Evolutionary conservation across 805 yeast genomes (phyloP).

Genomic region (Suhomyces faveliae): DNA sequence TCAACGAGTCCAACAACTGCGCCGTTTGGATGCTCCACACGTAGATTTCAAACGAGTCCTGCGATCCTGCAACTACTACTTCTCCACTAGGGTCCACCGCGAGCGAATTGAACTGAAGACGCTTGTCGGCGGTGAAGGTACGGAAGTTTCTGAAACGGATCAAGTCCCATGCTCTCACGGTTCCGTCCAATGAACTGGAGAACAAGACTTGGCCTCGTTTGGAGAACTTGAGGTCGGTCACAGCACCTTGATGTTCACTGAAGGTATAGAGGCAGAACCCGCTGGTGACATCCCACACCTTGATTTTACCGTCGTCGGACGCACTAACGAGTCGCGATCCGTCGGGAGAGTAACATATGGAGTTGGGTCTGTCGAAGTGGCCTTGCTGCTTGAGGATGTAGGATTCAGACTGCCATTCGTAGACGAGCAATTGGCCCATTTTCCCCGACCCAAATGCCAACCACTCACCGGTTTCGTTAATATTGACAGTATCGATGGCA

Average conservation of each 20-base stretch:
- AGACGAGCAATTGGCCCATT: constrained; percentile 90
- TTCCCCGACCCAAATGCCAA: constrained; percentile 89
- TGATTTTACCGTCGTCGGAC: constrained; percentile 93
- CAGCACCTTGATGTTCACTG: constrained; percentile 85
- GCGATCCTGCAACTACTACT: constrained; percentile 91
- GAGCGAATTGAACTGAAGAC: constrained; percentile 81
- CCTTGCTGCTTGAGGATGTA: constrained; percentile 96
- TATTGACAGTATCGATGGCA: constrained; percentile 75
- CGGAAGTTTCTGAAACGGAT: constrained; percentile 91
- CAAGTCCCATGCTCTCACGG: constrained; percentile 96
- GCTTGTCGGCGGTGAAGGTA: constrained; percentile 86
- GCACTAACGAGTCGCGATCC: constrained; percentile 92
- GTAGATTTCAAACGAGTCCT: constrained; percentile 84
- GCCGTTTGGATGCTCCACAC: constrained; percentile 98
- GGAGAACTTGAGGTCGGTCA: constrained; percentile 84
- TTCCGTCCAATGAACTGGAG: constrained; percentile 91
- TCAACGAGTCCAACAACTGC: constrained; percentile 78
- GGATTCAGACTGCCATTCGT: constrained; percentile 98
- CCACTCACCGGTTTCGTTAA: constrained; percentile 93
- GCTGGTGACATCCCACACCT: constrained; percentile 91
- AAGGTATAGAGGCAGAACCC: constrained; percentile 94
- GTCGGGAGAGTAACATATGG: constrained; percentile 88
- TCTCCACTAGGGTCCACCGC: constrained; percentile 98
- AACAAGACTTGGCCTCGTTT: constrained; percentile 88
- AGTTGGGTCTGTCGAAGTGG: constrained; percentile 87